These are phyloP conservation scores for Trichoderma breve DNA, from an alignment of 2,329 filamentous ascomycete genomes.

Conservation along the genomic window DNA sequence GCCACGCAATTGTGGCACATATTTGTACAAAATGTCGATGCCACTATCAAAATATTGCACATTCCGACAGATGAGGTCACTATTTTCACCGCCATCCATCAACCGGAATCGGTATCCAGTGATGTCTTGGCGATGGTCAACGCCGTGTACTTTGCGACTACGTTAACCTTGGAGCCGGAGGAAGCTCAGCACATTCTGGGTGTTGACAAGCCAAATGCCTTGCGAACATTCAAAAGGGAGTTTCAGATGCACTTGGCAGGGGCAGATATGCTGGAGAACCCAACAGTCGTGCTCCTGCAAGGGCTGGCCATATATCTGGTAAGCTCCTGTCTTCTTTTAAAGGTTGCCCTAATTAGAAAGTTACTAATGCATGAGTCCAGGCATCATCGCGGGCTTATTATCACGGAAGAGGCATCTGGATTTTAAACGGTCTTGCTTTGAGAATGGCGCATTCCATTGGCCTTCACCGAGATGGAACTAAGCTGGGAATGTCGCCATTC, in stretches of 20 bases:
- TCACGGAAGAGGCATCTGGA: conserved; percentile 38
- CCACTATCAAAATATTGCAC: conserved; percentile 31
- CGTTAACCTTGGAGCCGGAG: conserved; percentile 39
- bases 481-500: conserved; percentile 49
- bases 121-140: conserved; percentile 42
- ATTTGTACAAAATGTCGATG: conserved; percentile 32
- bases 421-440: conserved; percentile 44
- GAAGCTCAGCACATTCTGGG: conserved; percentile 35
- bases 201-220: conserved; percentile 25
- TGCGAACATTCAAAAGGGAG: conserved; percentile 33
- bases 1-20: conserved; percentile 34
- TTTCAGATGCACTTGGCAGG: conserved; percentile 40
- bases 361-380: conserved; percentile 21
- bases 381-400: conserved; percentile 34
- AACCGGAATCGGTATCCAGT: conserved; percentile 28
- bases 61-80: conserved; percentile 33
- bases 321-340: conserved; percentile 1
- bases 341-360: background rate
- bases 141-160: conserved; percentile 49
- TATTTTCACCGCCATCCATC: conserved; percentile 33
- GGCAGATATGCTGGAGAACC: conserved; percentile 41
- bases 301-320: conserved; percentile 41
- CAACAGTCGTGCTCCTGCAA: conserved; percentile 36
- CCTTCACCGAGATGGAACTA: conserved; percentile 50
- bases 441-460: conserved; percentile 51